A percentile compares a stretch with the other conserved stretches of the same genome.
Evolutionary conservation across 2,329 filamentous ascomycete species (phyloP).

Genomic region (Corinectria fuckeliana): DNA sequence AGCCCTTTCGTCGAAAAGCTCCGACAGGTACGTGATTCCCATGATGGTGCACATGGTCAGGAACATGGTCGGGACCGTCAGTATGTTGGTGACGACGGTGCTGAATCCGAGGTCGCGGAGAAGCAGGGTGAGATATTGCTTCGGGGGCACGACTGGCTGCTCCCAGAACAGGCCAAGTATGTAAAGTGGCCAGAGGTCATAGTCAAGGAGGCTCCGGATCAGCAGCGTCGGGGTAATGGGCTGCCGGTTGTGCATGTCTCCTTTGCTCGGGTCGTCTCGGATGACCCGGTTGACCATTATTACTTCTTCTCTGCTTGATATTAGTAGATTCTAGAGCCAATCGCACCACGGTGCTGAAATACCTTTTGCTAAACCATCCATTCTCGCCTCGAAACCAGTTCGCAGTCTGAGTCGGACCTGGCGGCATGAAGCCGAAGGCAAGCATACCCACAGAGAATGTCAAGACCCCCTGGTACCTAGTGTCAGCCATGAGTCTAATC

Average conservation of each 20-base stretch:
- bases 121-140: slow-evolving; percentile 59
- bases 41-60: slow-evolving; percentile 23
- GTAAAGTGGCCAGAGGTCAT: slow-evolving; percentile 63
- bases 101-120: slow-evolving; percentile 39
- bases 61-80: slow-evolving; percentile 21
- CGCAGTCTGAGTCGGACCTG: slow-evolving; percentile 51
- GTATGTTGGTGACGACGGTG: slow-evolving; percentile 24
- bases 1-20: slow-evolving; percentile 39
- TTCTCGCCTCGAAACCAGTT: slow-evolving; percentile 58
- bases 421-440: slow-evolving; percentile 34
- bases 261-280: slow-evolving; percentile 64
- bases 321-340: neutral
- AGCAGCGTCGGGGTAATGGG: slow-evolving; percentile 53
- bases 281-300: slow-evolving; percentile 63
- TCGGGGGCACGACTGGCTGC: slow-evolving; percentile 50
- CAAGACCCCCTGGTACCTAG: slow-evolving; percentile 33
- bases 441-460: slow-evolving; percentile 38
- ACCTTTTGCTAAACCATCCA: slow-evolving; percentile 48
- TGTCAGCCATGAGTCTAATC: neutral
- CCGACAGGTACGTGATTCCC: slow-evolving; percentile 41
- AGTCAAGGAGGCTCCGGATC: slow-evolving; percentile 60
- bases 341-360: neutral
- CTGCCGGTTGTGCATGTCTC: slow-evolving; percentile 64
- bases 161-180: slow-evolving; percentile 56
- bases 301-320: slow-evolving; percentile 49